phyloP scores from a whole-genome alignment of 2,329 filamentous ascomycete genomes.

The Ophiostoma australiae region DNA sequence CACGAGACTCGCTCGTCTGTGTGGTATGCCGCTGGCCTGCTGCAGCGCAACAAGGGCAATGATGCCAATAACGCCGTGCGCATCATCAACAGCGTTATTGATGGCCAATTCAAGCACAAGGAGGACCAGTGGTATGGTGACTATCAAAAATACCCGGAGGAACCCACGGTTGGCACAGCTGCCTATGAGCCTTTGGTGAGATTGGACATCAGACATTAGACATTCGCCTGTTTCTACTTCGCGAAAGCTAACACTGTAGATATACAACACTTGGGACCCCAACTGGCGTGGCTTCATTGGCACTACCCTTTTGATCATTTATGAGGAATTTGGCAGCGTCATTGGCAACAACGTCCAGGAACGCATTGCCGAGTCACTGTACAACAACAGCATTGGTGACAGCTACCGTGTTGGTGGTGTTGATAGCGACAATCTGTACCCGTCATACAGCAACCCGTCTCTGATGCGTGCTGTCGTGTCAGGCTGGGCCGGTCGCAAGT shows the following conservation, averaged over 20 bases:
- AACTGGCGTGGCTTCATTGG: constrained; percentile 62
- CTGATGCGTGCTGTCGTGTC: constrained; percentile 60
- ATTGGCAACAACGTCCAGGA: constrained; percentile 36
- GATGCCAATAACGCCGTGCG: constrained; percentile 22
- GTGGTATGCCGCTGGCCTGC: constrained; percentile 56
- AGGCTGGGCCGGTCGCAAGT: constrained; percentile 53
- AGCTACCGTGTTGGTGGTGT: constrained; percentile 57
- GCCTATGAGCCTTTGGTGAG: constrained; percentile 37
- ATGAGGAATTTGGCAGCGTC: constrained; percentile 54
- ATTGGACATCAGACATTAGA: background rate
- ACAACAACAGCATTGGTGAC: constrained; percentile 54
- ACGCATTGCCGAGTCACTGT: constrained; percentile 49
- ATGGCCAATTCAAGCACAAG: constrained; percentile 47
- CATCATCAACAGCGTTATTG: constrained; percentile 44
- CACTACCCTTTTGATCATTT: constrained; percentile 52
- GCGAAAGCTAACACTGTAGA: constrained; percentile 30
- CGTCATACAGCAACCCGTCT: constrained; percentile 36
- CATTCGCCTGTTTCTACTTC: no score
- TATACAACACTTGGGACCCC: constrained; percentile 57
- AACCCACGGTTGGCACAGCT: constrained; percentile 51
- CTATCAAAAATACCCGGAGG: constrained; percentile 52
- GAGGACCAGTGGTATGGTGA: constrained; percentile 49
- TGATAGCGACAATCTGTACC: constrained; percentile 57
- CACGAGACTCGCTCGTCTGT: constrained; percentile 54
- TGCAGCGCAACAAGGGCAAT: constrained; percentile 48